Evolutionary conservation across 2,329 filamentous ascomycete genomes (phyloP).

Genomic region (Fusarium sp.): DNA sequence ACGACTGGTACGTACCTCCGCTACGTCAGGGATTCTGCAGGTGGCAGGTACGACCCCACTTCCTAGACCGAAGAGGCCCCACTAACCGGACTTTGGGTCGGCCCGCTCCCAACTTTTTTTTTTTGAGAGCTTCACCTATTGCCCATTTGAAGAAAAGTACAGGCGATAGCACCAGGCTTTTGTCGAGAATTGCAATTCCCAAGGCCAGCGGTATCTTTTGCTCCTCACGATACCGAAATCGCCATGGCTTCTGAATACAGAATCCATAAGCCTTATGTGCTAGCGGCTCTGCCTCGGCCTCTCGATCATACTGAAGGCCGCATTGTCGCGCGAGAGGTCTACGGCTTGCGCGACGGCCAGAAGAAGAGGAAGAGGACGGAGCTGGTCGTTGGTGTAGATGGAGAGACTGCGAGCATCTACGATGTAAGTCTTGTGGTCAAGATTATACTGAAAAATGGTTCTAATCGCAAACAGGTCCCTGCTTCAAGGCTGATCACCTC

Average conservation of each 20-base stretch:
- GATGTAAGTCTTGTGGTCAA: slow-evolving; percentile 59
- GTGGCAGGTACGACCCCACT: slow-evolving; percentile 33
- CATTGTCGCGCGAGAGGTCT: slow-evolving; percentile 71
- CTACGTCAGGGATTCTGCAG: slow-evolving; percentile 39
- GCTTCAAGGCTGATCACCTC: slow-evolving; percentile 73
- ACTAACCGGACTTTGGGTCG: slow-evolving; percentile 50
- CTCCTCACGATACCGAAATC: slow-evolving; percentile 15
- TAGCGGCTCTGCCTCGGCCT: slow-evolving; percentile 69
- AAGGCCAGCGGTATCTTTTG: slow-evolving; percentile 16
- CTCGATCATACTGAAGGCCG: slow-evolving; percentile 63
- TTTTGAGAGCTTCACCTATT: slow-evolving; percentile 46
- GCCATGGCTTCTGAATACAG: slow-evolving; percentile 70
- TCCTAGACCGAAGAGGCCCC: slow-evolving; percentile 34
- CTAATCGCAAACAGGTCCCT: slow-evolving; percentile 60
- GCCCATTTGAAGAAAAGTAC: slow-evolving; percentile 29
- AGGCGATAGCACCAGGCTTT: slow-evolving; percentile 24
- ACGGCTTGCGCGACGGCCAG: slow-evolving; percentile 66
- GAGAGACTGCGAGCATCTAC: slow-evolving; percentile 74
- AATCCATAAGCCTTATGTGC: slow-evolving; percentile 73
- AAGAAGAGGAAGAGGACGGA: slow-evolving; percentile 74
- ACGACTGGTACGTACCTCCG: slow-evolving; percentile 30
- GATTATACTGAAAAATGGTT: neutral
- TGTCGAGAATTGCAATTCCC: slow-evolving; percentile 37
- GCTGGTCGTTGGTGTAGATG: slow-evolving; percentile 72
- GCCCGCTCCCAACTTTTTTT: slow-evolving; percentile 51